Evolutionary conservation across 164 flowering plant species (phyloP).

Genomic region (Nymphaea thermarum): DNA sequence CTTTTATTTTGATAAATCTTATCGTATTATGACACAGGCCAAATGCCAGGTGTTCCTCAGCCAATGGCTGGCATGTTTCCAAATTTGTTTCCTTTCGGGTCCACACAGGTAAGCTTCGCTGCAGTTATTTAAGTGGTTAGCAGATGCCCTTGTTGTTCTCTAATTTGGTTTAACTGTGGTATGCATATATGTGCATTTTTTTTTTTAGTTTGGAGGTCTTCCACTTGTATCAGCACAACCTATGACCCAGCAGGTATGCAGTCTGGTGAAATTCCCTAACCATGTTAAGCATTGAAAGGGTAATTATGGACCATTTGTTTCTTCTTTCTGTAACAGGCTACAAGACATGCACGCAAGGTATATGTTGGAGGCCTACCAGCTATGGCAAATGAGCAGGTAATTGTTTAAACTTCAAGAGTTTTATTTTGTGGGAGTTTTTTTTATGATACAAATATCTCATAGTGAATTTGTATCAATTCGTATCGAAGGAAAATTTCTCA

Average conservation of each 20-base stretch:
- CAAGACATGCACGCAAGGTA: constrained; percentile 87
- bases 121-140: not conserved
- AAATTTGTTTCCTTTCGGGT: constrained; percentile 42
- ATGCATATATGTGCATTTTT: not conserved
- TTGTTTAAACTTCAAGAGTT: not conserved
- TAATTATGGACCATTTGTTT: not conserved
- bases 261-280: not conserved
- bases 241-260: constrained; percentile 66
- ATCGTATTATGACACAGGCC: constrained; percentile 26
- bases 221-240: constrained; percentile 58
- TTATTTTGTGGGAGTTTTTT: too few species aligned
- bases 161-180: not conserved
- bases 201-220: constrained; percentile 33
- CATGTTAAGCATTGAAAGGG: not conserved
- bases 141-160: not conserved
- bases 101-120: constrained; percentile 26
- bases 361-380: constrained; percentile 95
- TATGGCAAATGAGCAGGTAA: constrained; percentile 78
- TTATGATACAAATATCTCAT: too few species aligned
- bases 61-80: constrained; percentile 37
- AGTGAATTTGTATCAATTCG: too few species aligned
- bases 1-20: not conserved
- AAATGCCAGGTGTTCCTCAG: constrained; percentile 31
- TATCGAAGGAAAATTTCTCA: too few species aligned
- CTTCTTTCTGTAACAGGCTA: constrained; percentile 36